phyloP scores from a whole-genome alignment of 306 rosid genomes.

The Dicorynia guianensis region DNA sequence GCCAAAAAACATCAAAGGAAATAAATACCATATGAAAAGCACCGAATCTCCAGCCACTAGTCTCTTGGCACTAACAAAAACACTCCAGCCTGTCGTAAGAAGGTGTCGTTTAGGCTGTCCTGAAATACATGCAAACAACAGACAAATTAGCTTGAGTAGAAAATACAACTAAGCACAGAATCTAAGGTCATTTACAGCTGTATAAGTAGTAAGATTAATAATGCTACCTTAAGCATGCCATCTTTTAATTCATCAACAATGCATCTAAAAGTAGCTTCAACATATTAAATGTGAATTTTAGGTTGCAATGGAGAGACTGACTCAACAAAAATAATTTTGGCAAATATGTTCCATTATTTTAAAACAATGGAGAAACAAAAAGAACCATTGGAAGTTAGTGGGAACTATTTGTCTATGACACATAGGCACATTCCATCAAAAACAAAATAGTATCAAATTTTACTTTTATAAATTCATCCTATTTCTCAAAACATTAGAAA shows the following conservation, averaged over 20 bases:
- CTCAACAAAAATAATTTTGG: constrained; percentile 1
- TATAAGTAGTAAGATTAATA: not conserved
- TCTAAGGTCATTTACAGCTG: not conserved
- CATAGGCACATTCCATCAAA: not conserved
- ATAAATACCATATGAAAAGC: constrained; percentile 87
- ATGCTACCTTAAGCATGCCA: not conserved
- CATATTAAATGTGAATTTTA: not conserved
- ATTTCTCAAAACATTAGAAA: not conserved
- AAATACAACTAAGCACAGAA: not conserved
- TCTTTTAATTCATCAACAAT: constrained; percentile 1
- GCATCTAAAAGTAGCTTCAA: constrained; percentile 11
- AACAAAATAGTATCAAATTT: not conserved
- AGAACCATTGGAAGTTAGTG: not conserved
- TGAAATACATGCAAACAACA: constrained; percentile 53
- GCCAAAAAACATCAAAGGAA: constrained; percentile 14
- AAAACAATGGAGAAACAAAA: not conserved
- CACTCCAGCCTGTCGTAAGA: constrained; percentile 96
- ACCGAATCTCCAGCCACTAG: constrained; percentile 95
- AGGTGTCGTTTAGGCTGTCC: constrained; percentile 98
- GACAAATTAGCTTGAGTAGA: constrained; percentile 36
- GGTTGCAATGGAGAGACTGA: constrained; percentile 3
- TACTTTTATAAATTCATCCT: not conserved
- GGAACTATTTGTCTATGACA: not conserved
- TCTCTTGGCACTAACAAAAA: constrained; percentile 96
- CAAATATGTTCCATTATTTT: not conserved